Conservation (phyloP, 164 flowering plant species). For the Cinnamomum micranthum region DNA sequence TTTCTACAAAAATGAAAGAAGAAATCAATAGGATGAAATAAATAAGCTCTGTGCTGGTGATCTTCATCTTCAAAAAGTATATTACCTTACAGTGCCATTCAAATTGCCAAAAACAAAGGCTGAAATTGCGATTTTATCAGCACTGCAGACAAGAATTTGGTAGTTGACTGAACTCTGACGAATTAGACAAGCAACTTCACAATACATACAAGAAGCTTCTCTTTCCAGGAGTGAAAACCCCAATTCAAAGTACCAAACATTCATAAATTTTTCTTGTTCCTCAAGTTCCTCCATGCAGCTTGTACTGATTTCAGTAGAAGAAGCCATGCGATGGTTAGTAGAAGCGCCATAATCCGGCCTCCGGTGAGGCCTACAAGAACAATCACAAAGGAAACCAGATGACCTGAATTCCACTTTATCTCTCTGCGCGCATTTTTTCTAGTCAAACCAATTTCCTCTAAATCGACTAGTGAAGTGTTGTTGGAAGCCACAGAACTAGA, state of each 20-base stretch:
- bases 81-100: background rate
- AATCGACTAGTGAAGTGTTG: background rate
- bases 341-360: slow-evolving; percentile 43
- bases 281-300: slow-evolving; percentile 5
- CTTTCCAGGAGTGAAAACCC: background rate
- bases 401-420: slow-evolving; percentile 10
- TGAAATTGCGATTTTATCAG: slow-evolving; percentile 10
- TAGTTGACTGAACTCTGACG: slow-evolving; percentile 5
- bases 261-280: background rate
- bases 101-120: slow-evolving; percentile 22
- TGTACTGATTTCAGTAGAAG: slow-evolving; percentile 20
- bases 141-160: slow-evolving; percentile 2
- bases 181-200: background rate
- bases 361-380: slow-evolving; percentile 48
- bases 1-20: no score
- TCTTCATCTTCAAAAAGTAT: background rate
- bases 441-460: background rate
- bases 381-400: slow-evolving; percentile 27
- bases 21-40: background rate
- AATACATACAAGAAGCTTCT: slow-evolving; percentile 3
- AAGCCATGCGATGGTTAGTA: slow-evolving; percentile 30
- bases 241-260: background rate
- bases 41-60: background rate
- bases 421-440: slow-evolving; percentile 3
- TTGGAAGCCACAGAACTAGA: background rate